Evolutionary conservation across 345 rosid genomes (phyloP).

Genomic region (Erucastrum elatum): DNA sequence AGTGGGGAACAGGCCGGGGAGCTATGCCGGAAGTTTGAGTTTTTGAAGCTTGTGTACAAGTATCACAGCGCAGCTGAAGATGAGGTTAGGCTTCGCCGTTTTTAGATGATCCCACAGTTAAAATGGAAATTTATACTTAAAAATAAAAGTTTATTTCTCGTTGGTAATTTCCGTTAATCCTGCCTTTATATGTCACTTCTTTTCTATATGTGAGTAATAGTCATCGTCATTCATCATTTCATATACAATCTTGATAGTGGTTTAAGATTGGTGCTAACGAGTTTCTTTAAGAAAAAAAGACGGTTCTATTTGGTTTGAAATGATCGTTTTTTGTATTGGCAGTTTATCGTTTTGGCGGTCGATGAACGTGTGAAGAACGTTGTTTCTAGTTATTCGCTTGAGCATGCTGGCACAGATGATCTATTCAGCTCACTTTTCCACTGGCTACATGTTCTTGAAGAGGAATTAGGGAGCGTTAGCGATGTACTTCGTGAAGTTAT

Average conservation of each 20-base stretch:
- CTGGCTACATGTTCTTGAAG: conserved; percentile 60
- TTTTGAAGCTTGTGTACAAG: conserved; percentile 60
- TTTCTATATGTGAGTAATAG: too few relatives aligned
- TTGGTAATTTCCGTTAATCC: background rate
- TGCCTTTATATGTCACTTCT: background rate
- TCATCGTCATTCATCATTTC: too few relatives aligned
- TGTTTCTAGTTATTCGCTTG: conserved; percentile 81
- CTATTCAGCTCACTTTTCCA: conserved; percentile 72
- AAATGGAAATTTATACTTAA: background rate
- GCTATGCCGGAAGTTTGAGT: conserved; percentile 57
- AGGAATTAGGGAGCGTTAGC: conserved; percentile 48
- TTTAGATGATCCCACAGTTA: background rate
- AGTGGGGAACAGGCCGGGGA: conserved; percentile 33
- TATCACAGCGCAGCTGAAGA: conserved; percentile 76
- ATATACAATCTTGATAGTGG: too few relatives aligned
- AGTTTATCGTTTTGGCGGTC: conserved; percentile 89
- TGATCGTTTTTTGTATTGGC: conserved; percentile 35
- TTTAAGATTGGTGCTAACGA: background rate
- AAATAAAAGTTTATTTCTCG: background rate
- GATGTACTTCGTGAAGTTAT: conserved; percentile 68
- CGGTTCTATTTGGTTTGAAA: background rate
- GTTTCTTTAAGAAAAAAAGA: background rate
- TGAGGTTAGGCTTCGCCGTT: conserved; percentile 50
- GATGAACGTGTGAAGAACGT: conserved; percentile 90
- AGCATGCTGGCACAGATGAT: conserved; percentile 80